phyloP scores from a whole-genome alignment of 2,329 filamentous ascomycete species.

The Penicillium corylophilum region DNA sequence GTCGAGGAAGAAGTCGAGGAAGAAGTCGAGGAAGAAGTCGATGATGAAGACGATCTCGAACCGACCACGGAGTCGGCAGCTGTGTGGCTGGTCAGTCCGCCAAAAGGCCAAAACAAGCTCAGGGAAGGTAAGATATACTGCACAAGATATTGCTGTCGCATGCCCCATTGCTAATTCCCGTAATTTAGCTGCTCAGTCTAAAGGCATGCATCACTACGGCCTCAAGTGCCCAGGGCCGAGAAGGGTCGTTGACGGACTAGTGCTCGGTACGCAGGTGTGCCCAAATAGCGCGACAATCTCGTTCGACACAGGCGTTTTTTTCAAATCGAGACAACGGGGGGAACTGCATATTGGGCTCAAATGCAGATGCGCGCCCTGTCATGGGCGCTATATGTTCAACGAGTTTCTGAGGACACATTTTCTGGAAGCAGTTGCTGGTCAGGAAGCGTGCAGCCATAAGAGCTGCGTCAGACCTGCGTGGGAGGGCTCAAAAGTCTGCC shows the following conservation, averaged over 20 bases:
- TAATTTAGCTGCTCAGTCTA: neutral
- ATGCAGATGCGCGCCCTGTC: neutral
- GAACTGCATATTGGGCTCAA: neutral
- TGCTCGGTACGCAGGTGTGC: neutral
- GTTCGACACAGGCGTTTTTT: neutral
- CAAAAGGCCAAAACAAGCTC: neutral
- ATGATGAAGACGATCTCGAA: neutral
- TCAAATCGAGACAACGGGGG: neutral
- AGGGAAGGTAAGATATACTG: slow-evolving; percentile 1
- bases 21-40: neutral
- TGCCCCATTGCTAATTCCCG: neutral
- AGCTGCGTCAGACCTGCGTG: neutral
- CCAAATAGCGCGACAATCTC: slow-evolving; percentile 1
- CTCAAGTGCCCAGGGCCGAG: neutral
- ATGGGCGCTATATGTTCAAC: neutral
- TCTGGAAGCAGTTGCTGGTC: neutral
- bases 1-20: too few species aligned
- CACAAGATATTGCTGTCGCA: neutral
- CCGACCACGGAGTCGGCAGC: neutral
- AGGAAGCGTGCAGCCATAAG: neutral
- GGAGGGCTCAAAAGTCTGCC: neutral
- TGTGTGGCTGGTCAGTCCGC: neutral
- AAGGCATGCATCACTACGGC: neutral
- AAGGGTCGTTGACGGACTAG: neutral
- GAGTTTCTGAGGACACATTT: neutral